Evolutionary conservation across 306 rosid species (phyloP).

Genomic region (Prunus davidiana): DNA sequence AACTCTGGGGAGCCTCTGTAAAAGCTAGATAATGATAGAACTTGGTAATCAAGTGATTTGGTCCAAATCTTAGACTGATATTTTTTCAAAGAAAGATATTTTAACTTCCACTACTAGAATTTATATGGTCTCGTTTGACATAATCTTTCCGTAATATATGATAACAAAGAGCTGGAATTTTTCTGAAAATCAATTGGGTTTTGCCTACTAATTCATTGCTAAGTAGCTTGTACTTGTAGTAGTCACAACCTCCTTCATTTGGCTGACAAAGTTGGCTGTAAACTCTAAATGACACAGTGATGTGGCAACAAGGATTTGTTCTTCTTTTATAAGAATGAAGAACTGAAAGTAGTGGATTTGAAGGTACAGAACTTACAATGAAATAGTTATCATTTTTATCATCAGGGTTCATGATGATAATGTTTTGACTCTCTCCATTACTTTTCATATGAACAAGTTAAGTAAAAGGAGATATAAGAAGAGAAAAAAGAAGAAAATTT

Average conservation of each 20-base stretch:
- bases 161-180: neutral
- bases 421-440: neutral
- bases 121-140: neutral
- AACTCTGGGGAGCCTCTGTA: neutral
- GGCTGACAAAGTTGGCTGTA: neutral
- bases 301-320: neutral
- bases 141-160: neutral
- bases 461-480: neutral
- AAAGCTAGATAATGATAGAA: neutral
- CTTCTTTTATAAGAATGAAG: neutral
- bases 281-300: neutral
- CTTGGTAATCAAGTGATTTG: neutral
- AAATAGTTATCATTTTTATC: neutral
- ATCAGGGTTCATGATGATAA: neutral
- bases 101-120: neutral
- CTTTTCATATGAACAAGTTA: neutral
- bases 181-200: neutral
- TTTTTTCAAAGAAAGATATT: neutral
- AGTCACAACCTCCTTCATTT: neutral
- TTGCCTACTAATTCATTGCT: neutral
- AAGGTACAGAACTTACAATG: neutral
- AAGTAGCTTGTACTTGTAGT: neutral
- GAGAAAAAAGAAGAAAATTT: neutral
- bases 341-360: neutral
- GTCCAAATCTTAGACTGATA: neutral